Evolutionary conservation across 305 asterid genomes (phyloP).

Genomic region (Ajuga reptans): DNA sequence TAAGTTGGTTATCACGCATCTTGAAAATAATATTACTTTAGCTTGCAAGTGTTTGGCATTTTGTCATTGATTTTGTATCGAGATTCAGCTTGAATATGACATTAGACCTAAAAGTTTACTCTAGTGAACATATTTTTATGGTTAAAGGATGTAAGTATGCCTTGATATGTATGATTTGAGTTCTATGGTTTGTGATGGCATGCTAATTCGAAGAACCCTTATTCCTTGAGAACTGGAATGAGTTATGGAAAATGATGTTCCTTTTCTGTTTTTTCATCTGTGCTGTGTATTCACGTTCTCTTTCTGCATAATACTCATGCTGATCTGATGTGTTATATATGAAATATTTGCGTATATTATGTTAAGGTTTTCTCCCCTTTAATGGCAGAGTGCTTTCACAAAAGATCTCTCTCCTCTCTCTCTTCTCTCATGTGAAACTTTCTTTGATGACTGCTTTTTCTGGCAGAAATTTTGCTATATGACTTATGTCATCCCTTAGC

Average conservation of each 20-base stretch:
- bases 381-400: neutral
- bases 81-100: slow-evolving; percentile 7
- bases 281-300: neutral
- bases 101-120: slow-evolving; percentile 1
- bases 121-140: neutral
- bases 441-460: neutral
- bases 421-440: neutral
- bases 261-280: neutral
- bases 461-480: neutral
- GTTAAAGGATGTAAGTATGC: neutral
- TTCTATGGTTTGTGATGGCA: neutral
- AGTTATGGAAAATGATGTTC: neutral
- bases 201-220: neutral
- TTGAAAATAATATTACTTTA: neutral
- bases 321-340: neutral
- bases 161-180: neutral
- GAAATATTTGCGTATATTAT: neutral
- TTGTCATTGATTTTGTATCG: neutral
- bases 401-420: neutral
- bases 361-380: neutral
- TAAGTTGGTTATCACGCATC: neutral
- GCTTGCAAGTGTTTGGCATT: neutral
- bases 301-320: neutral
- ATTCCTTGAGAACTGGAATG: neutral
- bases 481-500: neutral